Conservation (phyloP, 1,139 yeast species). For the Meyerozyma carpophila region DNA sequence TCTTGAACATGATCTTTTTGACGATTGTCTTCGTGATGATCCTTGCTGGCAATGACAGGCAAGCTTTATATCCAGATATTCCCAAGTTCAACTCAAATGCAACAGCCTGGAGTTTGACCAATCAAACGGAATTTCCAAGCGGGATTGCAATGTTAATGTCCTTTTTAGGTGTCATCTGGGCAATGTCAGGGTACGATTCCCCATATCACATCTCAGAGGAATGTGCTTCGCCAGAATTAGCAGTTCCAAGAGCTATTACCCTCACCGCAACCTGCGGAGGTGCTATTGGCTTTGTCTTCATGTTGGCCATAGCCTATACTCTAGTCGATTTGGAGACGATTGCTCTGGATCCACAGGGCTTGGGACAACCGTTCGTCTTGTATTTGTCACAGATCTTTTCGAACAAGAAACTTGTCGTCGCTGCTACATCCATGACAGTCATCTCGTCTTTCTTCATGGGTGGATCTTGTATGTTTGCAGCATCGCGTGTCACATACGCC, state of each 20-base stretch:
- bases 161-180: constrained; percentile 67
- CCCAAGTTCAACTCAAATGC: constrained; percentile 48
- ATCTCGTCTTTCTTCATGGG: constrained; percentile 65
- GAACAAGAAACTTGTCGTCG: constrained; percentile 37
- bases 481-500: constrained; percentile 65
- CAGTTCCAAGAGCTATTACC: constrained; percentile 65
- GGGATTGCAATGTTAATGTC: constrained; percentile 59
- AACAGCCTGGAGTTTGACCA: constrained; percentile 53
- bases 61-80: constrained; percentile 15
- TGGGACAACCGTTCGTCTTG: constrained; percentile 66
- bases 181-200: constrained; percentile 72
- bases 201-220: constrained; percentile 74
- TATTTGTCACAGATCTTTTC: constrained; percentile 48
- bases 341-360: constrained; percentile 42
- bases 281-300: constrained; percentile 54
- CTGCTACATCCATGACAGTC: constrained; percentile 56
- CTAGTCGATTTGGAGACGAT: constrained; percentile 49
- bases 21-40: constrained; percentile 53
- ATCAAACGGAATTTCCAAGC: constrained; percentile 63
- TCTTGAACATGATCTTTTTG: constrained; percentile 46
- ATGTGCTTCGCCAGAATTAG: constrained; percentile 58
- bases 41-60: constrained; percentile 48
- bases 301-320: constrained; percentile 64
- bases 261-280: constrained; percentile 63
- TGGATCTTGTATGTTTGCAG: constrained; percentile 64